Percentiles rank a stretch among this genome's conserved stretches.
Conservation (phyloP, 2,329 filamentous ascomycete genomes). For the Pseudogymnoascus sp. region DNA sequence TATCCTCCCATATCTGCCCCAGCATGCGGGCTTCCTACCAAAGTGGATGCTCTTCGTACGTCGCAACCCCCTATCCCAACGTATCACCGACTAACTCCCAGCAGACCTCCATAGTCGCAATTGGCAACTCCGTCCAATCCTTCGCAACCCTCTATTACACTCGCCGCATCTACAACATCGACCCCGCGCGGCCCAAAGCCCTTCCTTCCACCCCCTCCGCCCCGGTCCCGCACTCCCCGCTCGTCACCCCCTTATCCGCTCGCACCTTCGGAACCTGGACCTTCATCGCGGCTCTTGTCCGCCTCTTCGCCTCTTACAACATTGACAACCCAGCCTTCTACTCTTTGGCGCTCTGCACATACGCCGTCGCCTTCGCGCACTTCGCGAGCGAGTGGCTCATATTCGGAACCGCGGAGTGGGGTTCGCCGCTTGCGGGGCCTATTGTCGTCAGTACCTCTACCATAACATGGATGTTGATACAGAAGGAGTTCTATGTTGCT, state of each 20-base stretch:
- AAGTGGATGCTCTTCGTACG: conserved; percentile 58
- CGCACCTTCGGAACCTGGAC: conserved; percentile 68
- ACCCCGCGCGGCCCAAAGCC: conserved; percentile 27
- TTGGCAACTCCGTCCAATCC: conserved; percentile 78
- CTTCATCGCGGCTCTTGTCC: conserved; percentile 47
- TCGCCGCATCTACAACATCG: conserved; percentile 73
- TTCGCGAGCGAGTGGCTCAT: conserved; percentile 66
- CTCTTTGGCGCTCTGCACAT: conserved; percentile 53
- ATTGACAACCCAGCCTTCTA: conserved; percentile 48
- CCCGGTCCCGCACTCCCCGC: conserved; percentile 33
- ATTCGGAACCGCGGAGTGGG: conserved; percentile 66
- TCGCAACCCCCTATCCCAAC: background rate
- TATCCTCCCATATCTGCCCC: conserved; percentile 14
- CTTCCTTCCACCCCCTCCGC: conserved; percentile 35
- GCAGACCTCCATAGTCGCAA: conserved; percentile 72
- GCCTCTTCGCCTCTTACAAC: conserved; percentile 57
- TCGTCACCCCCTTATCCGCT: conserved; percentile 64
- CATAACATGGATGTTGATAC: conserved; percentile 54
- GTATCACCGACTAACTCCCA: conserved; percentile 10
- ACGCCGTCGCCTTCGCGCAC: conserved; percentile 40
- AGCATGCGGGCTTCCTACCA: conserved; percentile 42
- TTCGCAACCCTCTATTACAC: conserved; percentile 75
- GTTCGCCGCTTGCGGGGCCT: conserved; percentile 46
- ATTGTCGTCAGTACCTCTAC: conserved; percentile 40
- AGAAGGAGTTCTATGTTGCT: conserved; percentile 62